Evolutionary conservation across 192 early-diverging fungal species (phyloP).

Genomic region (Coemansia sp.): DNA sequence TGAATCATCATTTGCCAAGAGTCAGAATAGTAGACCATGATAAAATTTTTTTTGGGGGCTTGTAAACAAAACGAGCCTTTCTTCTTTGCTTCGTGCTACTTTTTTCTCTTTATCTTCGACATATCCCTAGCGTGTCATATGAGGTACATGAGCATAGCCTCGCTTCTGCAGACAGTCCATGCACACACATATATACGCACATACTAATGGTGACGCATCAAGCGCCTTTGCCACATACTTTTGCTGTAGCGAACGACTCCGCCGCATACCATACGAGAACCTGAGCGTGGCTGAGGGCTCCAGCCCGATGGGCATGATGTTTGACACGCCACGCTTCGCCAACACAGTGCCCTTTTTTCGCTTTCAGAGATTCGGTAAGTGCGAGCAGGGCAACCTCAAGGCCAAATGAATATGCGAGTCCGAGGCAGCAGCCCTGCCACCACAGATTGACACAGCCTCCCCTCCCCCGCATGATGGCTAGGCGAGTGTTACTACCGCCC

Average conservation of each 20-base stretch:
- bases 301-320: slow-evolving; percentile 44
- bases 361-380: slow-evolving; percentile 52
- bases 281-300: slow-evolving; percentile 38
- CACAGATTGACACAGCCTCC: background rate
- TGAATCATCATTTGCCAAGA: background rate
- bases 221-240: background rate
- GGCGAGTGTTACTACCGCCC: background rate
- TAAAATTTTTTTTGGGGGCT: background rate
- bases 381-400: too few species aligned
- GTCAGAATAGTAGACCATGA: background rate
- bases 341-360: slow-evolving; percentile 51
- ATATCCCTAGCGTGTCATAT: background rate
- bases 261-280: slow-evolving; percentile 46
- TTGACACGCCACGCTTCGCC: slow-evolving; percentile 53
- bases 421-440: too few species aligned
- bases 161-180: slow-evolving; percentile 2
- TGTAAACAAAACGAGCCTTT: background rate
- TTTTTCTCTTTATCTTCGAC: background rate
- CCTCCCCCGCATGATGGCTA: background rate
- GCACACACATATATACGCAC: background rate
- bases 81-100: background rate
- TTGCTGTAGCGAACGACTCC: slow-evolving; percentile 46
- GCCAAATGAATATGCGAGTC: too few species aligned
- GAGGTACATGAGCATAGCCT: background rate
- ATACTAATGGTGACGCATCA: slow-evolving; percentile 6